These are phyloP conservation scores for Monascus purpureus DNA, from an alignment of 495 filamentous ascomycete genomes.

Conservation along the genomic window DNA sequence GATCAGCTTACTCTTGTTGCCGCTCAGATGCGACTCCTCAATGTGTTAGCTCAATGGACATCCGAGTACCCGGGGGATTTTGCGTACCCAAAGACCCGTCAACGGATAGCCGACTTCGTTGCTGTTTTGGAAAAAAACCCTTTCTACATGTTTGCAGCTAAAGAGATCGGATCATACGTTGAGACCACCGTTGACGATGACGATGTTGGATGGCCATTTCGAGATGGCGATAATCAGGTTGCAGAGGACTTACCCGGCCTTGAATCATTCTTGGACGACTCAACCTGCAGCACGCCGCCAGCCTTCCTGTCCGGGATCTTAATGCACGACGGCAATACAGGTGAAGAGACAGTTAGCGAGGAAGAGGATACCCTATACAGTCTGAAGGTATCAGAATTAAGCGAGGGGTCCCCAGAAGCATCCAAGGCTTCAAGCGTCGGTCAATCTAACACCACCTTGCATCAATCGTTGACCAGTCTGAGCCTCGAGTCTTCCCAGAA, in stretches of 20 bases:
- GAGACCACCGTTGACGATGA: conserved; percentile 60
- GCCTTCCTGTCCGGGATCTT: conserved; percentile 17
- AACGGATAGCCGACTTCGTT: conserved; percentile 58
- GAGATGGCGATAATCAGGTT: conserved; percentile 42
- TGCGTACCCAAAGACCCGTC: conserved; percentile 61
- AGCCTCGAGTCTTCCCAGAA: conserved; percentile 60
- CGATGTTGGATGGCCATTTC: conserved; percentile 63
- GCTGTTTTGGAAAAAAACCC: conserved; percentile 49
- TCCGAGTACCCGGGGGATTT: conserved; percentile 88
- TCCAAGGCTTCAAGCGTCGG: conserved; percentile 27
- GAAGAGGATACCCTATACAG: conserved; percentile 30
- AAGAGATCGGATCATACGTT: conserved; percentile 59
- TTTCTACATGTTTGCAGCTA: conserved; percentile 66
- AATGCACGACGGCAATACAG: conserved; percentile 14
- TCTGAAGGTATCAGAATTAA: conserved; percentile 29
- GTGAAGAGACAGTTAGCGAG: conserved; percentile 22
- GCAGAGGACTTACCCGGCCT: conserved; percentile 21
- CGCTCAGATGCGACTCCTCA: conserved; percentile 69
- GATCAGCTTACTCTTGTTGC: conserved; percentile 54
- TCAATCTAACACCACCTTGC: conserved; percentile 23
- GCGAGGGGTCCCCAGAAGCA: conserved; percentile 24
- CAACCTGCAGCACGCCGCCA: conserved; percentile 25
- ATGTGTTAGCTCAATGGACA: conserved; percentile 78
- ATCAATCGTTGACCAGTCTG: conserved; percentile 32
- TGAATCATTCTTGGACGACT: conserved; percentile 24